Evolutionary conservation across 169 alveolate species (phyloP).

Genomic region (Plasmodium fragile): DNA sequence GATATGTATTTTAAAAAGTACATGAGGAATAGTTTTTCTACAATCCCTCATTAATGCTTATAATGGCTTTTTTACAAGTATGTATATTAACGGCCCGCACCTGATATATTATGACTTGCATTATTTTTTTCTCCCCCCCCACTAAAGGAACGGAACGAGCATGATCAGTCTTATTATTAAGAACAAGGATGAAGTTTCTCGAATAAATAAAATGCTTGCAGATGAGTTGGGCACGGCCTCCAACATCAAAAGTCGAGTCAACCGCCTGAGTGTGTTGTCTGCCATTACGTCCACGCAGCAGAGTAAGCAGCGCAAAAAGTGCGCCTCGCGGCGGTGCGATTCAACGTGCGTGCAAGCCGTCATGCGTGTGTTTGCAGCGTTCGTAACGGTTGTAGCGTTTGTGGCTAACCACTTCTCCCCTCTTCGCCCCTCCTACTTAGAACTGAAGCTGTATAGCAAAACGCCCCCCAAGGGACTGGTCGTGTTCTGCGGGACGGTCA

Average conservation of each 20-base stretch:
- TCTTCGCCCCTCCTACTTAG: conserved; percentile 44
- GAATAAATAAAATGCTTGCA: conserved; percentile 94
- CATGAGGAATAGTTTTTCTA: neutral
- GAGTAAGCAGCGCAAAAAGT: conserved; percentile 82
- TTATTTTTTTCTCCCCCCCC: neutral
- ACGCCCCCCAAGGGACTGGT: conserved; percentile 99
- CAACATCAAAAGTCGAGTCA: conserved; percentile 97
- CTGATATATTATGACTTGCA: too few species aligned
- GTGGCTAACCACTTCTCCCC: neutral
- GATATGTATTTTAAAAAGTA: neutral
- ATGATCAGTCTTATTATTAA: conserved; percentile 97
- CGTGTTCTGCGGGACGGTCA: conserved; percentile 97
- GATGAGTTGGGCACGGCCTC: conserved; percentile 98
- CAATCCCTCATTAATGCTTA: too few species aligned
- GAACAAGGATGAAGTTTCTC: conserved; percentile 96
- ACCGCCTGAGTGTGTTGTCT: conserved; percentile 96
- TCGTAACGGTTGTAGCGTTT: too few species aligned
- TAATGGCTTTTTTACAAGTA: too few species aligned
- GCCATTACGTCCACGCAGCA: conserved; percentile 99
- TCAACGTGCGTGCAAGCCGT: too few species aligned
- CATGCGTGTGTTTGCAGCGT: too few species aligned
- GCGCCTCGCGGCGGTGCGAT: too few species aligned
- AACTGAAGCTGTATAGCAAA: conserved; percentile 94
- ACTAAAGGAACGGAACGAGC: conserved; percentile 96
- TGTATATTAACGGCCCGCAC: too few species aligned